These are phyloP conservation scores for Basipetospora chlamydospora DNA, from an alignment of 2,329 filamentous ascomycete species.

Conservation along the genomic window DNA sequence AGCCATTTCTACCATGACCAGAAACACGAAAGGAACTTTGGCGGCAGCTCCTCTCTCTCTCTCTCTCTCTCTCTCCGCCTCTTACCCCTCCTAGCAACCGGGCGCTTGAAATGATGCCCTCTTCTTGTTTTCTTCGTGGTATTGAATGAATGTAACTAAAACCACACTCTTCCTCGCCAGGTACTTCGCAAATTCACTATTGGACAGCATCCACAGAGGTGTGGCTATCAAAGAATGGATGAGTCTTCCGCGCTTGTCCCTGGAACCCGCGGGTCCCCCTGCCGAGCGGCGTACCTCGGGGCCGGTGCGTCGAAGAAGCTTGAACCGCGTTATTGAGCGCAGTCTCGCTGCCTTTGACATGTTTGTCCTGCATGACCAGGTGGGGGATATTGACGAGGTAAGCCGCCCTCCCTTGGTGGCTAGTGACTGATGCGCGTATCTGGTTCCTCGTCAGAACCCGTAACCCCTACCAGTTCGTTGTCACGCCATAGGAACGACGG, in stretches of 20 bases:
- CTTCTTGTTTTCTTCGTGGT: neutral
- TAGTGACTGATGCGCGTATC: no score
- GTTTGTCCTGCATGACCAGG: constrained; percentile 63
- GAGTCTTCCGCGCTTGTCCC: no score
- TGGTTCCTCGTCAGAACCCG: no score
- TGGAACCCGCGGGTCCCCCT: no score
- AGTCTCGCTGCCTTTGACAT: constrained; percentile 76
- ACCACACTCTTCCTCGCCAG: constrained; percentile 22
- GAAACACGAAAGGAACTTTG: no score
- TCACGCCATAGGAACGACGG: no score
- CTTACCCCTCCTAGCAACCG: neutral
- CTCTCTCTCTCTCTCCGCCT: no score
- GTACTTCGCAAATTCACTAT: constrained; percentile 59
- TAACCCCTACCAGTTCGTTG: no score
- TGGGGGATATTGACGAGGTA: constrained; percentile 62
- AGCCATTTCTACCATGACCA: no score
- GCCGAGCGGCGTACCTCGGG: constrained; percentile 6
- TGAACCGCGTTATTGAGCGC: constrained; percentile 39
- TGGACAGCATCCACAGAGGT: constrained; percentile 69
- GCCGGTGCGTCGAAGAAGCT: no score
- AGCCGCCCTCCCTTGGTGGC: neutral
- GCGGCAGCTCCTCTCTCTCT: no score
- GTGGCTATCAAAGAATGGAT: constrained; percentile 68
- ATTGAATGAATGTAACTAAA: constrained; percentile 6
- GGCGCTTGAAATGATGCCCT: no score